phyloP scores from a whole-genome alignment of 306 rosid genomes.

The Fagus crenata region DNA sequence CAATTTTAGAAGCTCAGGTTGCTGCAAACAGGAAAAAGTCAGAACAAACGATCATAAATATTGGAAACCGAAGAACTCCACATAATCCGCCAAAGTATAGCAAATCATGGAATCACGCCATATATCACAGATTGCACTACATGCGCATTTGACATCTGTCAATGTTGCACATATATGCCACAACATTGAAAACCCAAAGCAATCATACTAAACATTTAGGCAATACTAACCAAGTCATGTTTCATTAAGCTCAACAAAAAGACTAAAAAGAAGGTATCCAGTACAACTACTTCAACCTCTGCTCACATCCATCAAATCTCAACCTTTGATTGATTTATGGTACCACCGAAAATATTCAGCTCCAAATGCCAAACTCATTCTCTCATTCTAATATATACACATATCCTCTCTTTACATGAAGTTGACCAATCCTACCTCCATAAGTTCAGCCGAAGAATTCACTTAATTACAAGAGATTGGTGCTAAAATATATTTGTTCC shows the following conservation, averaged over 20 bases:
- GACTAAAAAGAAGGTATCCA: neutral
- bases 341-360: neutral
- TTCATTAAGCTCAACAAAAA: neutral
- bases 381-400: neutral
- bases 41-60: conserved; percentile 19
- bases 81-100: neutral
- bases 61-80: neutral
- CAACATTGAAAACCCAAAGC: neutral
- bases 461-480: neutral
- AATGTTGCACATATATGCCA: neutral
- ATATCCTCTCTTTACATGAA: neutral
- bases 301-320: neutral
- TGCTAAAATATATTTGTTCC: too few relatives aligned
- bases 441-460: neutral
- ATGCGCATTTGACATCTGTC: neutral
- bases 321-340: neutral
- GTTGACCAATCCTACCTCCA: neutral
- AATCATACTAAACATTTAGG: neutral
- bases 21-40: conserved; percentile 53
- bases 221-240: neutral
- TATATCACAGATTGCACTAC: neutral
- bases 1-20: conserved; percentile 91
- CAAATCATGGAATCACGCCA: neutral
- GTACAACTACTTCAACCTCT: neutral
- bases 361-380: neutral